A percentile compares a stretch with the other conserved stretches of the same genome.
phyloP scores from a whole-genome alignment of 1,284 basidiomycete genomes.

The Spongiforma sp. region DNA sequence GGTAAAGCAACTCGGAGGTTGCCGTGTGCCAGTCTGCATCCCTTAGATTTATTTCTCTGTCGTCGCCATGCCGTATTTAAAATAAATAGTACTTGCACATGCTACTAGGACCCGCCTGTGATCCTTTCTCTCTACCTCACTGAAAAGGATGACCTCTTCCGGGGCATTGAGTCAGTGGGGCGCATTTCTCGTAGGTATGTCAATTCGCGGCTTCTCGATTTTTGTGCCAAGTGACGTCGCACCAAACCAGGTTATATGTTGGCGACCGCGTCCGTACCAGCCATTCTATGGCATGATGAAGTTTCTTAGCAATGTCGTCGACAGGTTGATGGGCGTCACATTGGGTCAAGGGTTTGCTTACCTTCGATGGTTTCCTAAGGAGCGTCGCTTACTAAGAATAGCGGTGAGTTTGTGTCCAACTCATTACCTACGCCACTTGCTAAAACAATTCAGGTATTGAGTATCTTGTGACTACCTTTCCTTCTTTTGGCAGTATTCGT shows the following conservation, averaged over 20 bases:
- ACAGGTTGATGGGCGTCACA: constrained; percentile 8
- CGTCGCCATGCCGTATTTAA: too few species aligned
- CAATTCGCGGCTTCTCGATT: not conserved
- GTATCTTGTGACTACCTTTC: not conserved
- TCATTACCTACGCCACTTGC: not conserved
- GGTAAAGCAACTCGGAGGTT: too few species aligned
- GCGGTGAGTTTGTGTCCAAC: not conserved
- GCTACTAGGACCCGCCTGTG: too few species aligned
- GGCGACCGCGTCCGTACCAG: not conserved
- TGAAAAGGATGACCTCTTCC: too few species aligned
- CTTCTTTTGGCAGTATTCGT: not conserved
- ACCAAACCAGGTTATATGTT: not conserved
- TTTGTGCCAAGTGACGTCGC: too few species aligned
- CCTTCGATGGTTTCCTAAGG: constrained; percentile 7
- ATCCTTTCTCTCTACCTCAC: too few species aligned
- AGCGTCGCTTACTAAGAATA: not conserved
- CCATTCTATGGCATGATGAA: not conserved
- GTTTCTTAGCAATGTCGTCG: not conserved
- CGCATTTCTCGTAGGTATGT: too few species aligned
- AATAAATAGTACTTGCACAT: too few species aligned
- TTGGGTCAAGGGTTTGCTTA: constrained; percentile 14
- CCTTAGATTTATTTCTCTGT: too few species aligned
- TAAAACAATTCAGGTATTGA: constrained; percentile 8
- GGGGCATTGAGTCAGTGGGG: too few species aligned
- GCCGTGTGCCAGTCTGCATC: too few species aligned